Evolutionary conservation across 2,329 filamentous ascomycete species (phyloP).

Genomic region (Byssoonygena ceratinophila): DNA sequence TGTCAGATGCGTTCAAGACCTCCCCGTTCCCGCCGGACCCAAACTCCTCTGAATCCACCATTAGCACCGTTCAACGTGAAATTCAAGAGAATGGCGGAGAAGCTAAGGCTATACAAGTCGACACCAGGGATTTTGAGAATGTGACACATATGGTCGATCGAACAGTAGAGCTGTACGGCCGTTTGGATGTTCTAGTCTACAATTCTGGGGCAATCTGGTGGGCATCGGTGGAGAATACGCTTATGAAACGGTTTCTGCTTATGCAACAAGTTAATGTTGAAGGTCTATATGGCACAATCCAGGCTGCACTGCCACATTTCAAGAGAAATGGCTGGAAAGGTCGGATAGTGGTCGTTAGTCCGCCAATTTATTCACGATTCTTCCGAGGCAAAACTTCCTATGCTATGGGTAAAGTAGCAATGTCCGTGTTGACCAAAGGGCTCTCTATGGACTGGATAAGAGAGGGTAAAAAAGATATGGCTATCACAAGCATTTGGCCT

Average conservation of each 20-base stretch:
- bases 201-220: constrained; percentile 82
- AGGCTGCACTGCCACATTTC: constrained; percentile 59
- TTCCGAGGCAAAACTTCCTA: constrained; percentile 80
- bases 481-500: constrained; percentile 74
- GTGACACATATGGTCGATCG: constrained; percentile 50
- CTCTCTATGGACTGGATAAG: constrained; percentile 70
- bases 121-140: constrained; percentile 55
- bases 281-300: constrained; percentile 62
- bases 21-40: constrained; percentile 62
- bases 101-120: constrained; percentile 57
- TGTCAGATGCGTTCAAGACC: constrained; percentile 49
- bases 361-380: constrained; percentile 76
- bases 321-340: constrained; percentile 45
- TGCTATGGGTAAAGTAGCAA: constrained; percentile 64
- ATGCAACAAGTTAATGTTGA: constrained; percentile 68
- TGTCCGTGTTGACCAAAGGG: constrained; percentile 72
- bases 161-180: constrained; percentile 50
- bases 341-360: constrained; percentile 66
- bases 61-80: constrained; percentile 68
- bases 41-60: constrained; percentile 64
- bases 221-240: constrained; percentile 61
- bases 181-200: constrained; percentile 66
- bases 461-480: constrained; percentile 56
- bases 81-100: constrained; percentile 55
- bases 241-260: constrained; percentile 63